Percentiles rank a stretch among this genome's conserved stretches.
Conservation (phyloP, 345 rosid genomes). For the thale cress (Arabidopsis thaliana) region DNA sequence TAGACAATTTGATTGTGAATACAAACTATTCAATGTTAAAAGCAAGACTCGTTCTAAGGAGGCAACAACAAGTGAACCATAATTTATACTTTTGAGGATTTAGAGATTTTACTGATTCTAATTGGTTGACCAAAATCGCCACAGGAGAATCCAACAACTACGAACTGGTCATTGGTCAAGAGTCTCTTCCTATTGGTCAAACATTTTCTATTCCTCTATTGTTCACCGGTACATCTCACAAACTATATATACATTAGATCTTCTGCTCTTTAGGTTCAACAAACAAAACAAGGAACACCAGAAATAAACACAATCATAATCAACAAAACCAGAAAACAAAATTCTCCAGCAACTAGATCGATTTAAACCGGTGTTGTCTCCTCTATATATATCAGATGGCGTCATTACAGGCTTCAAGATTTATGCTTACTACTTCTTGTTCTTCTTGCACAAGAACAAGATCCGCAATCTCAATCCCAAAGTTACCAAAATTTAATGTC, state of each 20-base stretch:
- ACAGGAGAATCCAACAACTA: slow-evolving; percentile 19
- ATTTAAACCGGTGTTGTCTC: too few relatives aligned
- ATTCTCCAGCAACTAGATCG: neutral
- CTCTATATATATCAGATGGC: slow-evolving; percentile 41
- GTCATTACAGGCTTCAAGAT: slow-evolving; percentile 47
- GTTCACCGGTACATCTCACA: neutral
- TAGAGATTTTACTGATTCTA: neutral
- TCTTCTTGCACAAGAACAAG: slow-evolving; percentile 37
- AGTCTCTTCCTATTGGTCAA: slow-evolving; percentile 17
- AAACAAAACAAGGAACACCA: neutral
- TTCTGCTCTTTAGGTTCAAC: neutral
- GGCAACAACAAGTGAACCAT: slow-evolving; percentile 13
- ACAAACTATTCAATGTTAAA: neutral
- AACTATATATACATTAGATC: slow-evolving; percentile 16
- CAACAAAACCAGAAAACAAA: neutral
- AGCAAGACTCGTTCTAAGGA: slow-evolving; percentile 9
- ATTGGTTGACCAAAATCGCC: slow-evolving; percentile 19
- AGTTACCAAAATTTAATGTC: slow-evolving; percentile 40
- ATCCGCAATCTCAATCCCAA: slow-evolving; percentile 51
- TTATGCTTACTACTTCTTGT: slow-evolving; percentile 31
- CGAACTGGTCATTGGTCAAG: slow-evolving; percentile 26
- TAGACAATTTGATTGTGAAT: slow-evolving; percentile 12
- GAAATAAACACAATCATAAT: neutral
- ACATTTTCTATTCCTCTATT: slow-evolving; percentile 4
- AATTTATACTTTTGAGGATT: neutral